These are phyloP conservation scores for Petunia axillaris DNA, from an alignment of 257 asterid genomes.

Conservation along the genomic window DNA sequence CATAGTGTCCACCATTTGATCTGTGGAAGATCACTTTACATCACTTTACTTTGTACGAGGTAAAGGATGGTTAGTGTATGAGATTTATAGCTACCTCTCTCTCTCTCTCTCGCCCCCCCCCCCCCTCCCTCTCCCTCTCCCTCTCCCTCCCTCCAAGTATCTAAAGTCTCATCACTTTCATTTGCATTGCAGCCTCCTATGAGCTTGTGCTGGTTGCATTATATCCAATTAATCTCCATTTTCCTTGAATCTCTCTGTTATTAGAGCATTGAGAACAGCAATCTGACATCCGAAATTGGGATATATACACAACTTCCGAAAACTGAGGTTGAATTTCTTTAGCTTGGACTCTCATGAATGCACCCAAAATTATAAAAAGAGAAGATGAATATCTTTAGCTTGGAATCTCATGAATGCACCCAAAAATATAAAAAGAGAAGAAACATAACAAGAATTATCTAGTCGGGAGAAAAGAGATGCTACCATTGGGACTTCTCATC, in stretches of 20 bases:
- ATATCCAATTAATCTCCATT: slow-evolving; percentile 21
- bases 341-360: background rate
- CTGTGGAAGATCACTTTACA: slow-evolving; percentile 29
- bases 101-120: background rate
- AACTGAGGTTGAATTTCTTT: background rate
- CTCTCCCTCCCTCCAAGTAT: background rate
- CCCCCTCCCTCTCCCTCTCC: background rate
- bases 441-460: slow-evolving; percentile 6
- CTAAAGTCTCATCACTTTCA: slow-evolving; percentile 32
- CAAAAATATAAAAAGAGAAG: background rate
- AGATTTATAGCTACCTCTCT: slow-evolving; percentile 36
- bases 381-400: background rate
- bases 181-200: slow-evolving; percentile 52
- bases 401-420: background rate
- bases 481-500: background rate
- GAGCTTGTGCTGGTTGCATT: slow-evolving; percentile 46
- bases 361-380: background rate
- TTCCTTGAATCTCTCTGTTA: slow-evolving; percentile 12
- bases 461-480: slow-evolving; percentile 6
- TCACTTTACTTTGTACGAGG: background rate
- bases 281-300: background rate
- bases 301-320: slow-evolving; percentile 5
- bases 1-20: slow-evolving; percentile 35
- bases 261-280: background rate
- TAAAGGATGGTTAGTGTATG: background rate